Evolutionary conservation across 2,329 filamentous ascomycete genomes (phyloP).

Genomic region (Rutstroemia sp.): DNA sequence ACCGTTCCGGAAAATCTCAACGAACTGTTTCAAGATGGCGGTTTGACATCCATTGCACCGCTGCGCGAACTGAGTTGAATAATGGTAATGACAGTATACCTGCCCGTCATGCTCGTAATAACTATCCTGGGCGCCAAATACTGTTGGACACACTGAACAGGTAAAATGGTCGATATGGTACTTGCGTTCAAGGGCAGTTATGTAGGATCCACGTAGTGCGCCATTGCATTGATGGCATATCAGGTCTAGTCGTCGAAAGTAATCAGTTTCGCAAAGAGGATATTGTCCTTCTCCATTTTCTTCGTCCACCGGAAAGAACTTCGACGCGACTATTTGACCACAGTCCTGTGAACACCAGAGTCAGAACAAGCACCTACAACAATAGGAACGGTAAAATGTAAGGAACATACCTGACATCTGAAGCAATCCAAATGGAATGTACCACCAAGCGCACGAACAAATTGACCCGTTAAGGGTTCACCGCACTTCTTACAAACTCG

Average conservation of each 20-base stretch:
- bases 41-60: constrained; percentile 95
- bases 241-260: constrained; percentile 85
- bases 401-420: constrained; percentile 69
- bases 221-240: constrained; percentile 89
- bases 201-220: constrained; percentile 91
- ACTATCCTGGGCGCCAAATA: constrained; percentile 97
- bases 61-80: constrained; percentile 95
- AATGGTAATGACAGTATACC: constrained; percentile 98
- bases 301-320: constrained; percentile 96
- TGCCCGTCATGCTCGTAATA: constrained; percentile 97
- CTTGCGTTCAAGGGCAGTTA: constrained; percentile 93
- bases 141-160: constrained; percentile 90
- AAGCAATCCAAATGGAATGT: constrained; percentile 98
- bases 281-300: constrained; percentile 82
- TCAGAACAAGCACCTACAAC: constrained; percentile 8
- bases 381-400: not conserved
- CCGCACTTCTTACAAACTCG: constrained; percentile 81
- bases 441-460: constrained; percentile 85
- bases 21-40: constrained; percentile 96
- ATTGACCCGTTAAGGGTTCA: constrained; percentile 84
- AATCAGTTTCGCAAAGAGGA: constrained; percentile 94
- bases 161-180: constrained; percentile 99
- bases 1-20: constrained; percentile 96
- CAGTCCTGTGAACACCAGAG: constrained; percentile 62
- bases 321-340: constrained; percentile 92